Conservation (phyloP, 2,329 filamentous ascomycete genomes). For the Biscogniauxia marginata region DNA sequence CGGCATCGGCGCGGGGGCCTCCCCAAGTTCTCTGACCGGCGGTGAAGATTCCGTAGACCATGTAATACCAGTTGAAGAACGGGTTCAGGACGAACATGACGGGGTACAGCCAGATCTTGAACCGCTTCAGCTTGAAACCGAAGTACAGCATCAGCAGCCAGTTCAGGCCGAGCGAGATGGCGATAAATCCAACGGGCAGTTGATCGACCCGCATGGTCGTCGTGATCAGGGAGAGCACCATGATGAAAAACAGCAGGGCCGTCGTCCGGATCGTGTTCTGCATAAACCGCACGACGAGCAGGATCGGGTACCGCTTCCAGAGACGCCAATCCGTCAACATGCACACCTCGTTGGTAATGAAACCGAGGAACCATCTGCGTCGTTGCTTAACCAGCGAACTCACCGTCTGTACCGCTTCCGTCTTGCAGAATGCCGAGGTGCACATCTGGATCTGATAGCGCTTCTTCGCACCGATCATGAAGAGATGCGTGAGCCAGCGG, state of each 20-base stretch:
- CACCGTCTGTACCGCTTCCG: conserved; percentile 90
- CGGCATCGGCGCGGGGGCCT: conserved; percentile 86
- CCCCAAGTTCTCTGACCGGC: conserved; percentile 95
- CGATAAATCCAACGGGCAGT: conserved; percentile 90
- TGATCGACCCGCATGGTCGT: conserved; percentile 76
- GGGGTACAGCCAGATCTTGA: conserved; percentile 93
- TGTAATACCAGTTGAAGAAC: conserved; percentile 98
- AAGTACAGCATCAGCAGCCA: conserved; percentile 98
- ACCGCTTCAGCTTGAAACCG: conserved; percentile 79
- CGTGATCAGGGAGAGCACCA: conserved; percentile 81
- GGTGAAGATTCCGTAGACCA: conserved; percentile 95
- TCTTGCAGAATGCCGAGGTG: conserved; percentile 97
- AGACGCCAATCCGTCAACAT: conserved; percentile 94
- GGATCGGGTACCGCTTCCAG: conserved; percentile 86
- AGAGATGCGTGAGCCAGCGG: conserved; percentile 93
- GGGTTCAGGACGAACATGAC: conserved; percentile 95
- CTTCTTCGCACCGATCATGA: conserved; percentile 96
- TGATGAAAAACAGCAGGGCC: conserved; percentile 89
- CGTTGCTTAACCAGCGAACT: conserved; percentile 87
- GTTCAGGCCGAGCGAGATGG: conserved; percentile 86
- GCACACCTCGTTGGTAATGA: conserved; percentile 96
- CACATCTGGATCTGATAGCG: conserved; percentile 97
- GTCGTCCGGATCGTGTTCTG: conserved; percentile 97
- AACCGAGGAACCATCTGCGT: conserved; percentile 93
- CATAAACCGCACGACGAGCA: conserved; percentile 85